These are phyloP conservation scores for Tetrahymena borealis DNA, from an alignment of 73 alveolate species.

Conservation along the genomic window DNA sequence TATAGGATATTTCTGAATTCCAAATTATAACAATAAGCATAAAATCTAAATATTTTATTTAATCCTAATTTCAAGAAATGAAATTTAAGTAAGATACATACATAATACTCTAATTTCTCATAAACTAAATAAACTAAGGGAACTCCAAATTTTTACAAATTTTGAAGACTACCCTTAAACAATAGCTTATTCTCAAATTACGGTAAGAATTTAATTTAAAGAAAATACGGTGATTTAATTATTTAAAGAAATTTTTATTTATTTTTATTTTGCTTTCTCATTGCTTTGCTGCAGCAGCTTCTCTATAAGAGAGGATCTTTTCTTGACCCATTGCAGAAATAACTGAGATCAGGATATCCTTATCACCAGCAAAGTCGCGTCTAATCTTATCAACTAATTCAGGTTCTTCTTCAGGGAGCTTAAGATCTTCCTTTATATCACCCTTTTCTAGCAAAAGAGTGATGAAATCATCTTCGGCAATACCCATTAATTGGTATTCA, in stretches of 20 bases:
- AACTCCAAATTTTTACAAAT: too few species aligned
- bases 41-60: too few species aligned
- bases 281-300: conserved; percentile 26
- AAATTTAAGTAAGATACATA: too few species aligned
- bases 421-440: conserved; percentile 71
- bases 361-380: conserved; percentile 63
- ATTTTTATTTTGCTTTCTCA: not conserved
- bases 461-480: conserved; percentile 38
- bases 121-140: too few species aligned
- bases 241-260: not conserved
- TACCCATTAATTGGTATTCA: conserved; percentile 11
- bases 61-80: too few species aligned
- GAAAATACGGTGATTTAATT: too few species aligned
- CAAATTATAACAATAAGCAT: too few species aligned
- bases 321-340: conserved; percentile 78
- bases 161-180: too few species aligned
- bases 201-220: too few species aligned
- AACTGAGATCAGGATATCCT: conserved; percentile 71
- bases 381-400: not conserved
- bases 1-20: too few species aligned
- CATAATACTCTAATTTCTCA: too few species aligned
- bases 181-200: too few species aligned
- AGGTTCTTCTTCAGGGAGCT: conserved; percentile 79
- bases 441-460: conserved; percentile 77
- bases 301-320: conserved; percentile 70